phyloP scores from a whole-genome alignment of 2,329 filamentous ascomycete genomes.

The Aspergillus fumigatus region DNA sequence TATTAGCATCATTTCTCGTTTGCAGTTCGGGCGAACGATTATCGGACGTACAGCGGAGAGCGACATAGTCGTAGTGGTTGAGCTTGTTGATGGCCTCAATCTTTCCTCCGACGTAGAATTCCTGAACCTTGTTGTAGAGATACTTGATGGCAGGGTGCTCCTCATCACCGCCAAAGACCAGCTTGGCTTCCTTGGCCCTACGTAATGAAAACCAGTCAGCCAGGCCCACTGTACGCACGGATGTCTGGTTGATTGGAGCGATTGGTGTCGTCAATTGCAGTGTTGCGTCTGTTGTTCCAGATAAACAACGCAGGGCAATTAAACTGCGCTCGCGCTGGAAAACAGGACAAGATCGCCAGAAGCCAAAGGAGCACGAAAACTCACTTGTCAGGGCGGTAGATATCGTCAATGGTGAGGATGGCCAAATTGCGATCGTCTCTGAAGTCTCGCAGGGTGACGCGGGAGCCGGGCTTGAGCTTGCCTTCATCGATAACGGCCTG shows the following conservation, averaged over 20 bases:
- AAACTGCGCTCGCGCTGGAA: neutral
- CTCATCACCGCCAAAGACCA: slow-evolving; percentile 90
- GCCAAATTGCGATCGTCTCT: slow-evolving; percentile 94
- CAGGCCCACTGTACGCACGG: slow-evolving; percentile 16
- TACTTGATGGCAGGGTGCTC: slow-evolving; percentile 91
- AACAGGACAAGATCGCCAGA: neutral
- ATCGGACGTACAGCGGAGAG: slow-evolving; percentile 72
- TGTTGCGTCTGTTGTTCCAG: neutral
- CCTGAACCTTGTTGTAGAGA: slow-evolving; percentile 72
- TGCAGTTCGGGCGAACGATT: neutral
- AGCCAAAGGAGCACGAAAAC: slow-evolving; percentile 25
- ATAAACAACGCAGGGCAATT: neutral
- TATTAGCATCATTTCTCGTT: slow-evolving; percentile 3
- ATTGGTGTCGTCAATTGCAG: neutral
- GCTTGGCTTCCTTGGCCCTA: slow-evolving; percentile 81
- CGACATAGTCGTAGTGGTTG: slow-evolving; percentile 98
- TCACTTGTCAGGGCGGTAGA: slow-evolving; percentile 94
- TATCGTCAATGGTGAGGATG: slow-evolving; percentile 90
- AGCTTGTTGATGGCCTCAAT: slow-evolving; percentile 90
- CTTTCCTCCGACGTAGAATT: slow-evolving; percentile 94
- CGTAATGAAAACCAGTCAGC: slow-evolving; percentile 21
- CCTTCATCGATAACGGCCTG: slow-evolving; percentile 69
- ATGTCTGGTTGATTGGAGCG: slow-evolving; percentile 1
- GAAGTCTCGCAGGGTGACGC: slow-evolving; percentile 87
- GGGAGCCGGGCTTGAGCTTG: slow-evolving; percentile 71